These are phyloP conservation scores for Curvularia sp. DNA, from an alignment of 2,329 filamentous ascomycete species.

Conservation along the genomic window DNA sequence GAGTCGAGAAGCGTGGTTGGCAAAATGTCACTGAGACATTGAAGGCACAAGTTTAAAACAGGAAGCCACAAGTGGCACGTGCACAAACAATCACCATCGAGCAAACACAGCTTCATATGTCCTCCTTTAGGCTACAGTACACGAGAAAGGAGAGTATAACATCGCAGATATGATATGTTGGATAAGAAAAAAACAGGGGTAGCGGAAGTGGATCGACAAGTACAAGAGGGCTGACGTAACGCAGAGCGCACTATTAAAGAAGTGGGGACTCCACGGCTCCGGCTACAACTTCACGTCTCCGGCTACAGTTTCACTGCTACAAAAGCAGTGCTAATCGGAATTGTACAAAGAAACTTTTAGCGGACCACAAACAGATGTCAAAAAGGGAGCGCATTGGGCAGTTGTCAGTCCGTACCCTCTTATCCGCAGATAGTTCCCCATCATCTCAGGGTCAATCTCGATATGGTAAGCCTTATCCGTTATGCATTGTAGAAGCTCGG, in stretches of 20 bases:
- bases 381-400: not conserved
- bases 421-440: not conserved
- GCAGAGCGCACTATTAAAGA: not conserved
- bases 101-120: not conserved
- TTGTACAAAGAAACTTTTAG: not conserved
- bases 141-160: not conserved
- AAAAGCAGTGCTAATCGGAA: not conserved
- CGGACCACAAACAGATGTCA: not conserved
- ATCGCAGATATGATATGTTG: not conserved
- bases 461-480: not conserved
- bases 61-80: conserved; percentile 13
- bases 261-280: not conserved
- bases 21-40: conserved; percentile 1
- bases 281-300: not conserved
- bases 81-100: conserved; percentile 7
- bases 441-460: not conserved
- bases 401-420: not conserved
- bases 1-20: not conserved
- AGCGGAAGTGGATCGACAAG: not conserved
- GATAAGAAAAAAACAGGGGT: not conserved
- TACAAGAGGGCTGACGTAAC: not conserved
- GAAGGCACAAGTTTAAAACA: not conserved
- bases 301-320: not conserved
- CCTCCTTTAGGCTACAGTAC: not conserved
- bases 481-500: not conserved